A percentile compares a stretch with the other conserved stretches of the same genome.
Evolutionary conservation across 176 grass and related monocot species (phyloP).

Genomic region (Zizania latifolia): DNA sequence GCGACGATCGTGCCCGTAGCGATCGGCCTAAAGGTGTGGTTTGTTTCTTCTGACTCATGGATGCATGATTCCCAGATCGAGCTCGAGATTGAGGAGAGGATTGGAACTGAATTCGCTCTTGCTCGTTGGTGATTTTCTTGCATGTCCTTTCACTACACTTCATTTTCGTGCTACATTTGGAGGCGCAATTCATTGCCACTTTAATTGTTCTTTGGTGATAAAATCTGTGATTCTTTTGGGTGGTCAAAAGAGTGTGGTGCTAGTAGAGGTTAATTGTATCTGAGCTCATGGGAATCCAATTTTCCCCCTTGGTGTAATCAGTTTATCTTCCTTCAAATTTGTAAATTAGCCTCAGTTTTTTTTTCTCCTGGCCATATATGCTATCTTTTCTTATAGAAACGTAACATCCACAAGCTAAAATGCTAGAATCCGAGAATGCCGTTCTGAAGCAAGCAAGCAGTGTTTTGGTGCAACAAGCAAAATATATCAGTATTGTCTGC

Average conservation of each 20-base stretch:
- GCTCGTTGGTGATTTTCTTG: neutral
- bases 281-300: constrained; percentile 27
- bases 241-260: constrained; percentile 33
- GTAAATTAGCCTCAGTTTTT: neutral
- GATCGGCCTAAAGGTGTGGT: constrained; percentile 29
- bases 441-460: neutral
- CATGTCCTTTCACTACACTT: constrained; percentile 28
- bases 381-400: constrained; percentile 8
- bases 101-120: constrained; percentile 48
- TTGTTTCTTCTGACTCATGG: neutral
- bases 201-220: constrained; percentile 28
- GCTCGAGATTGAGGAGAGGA: constrained; percentile 16
- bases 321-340: constrained; percentile 13
- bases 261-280: constrained; percentile 22
- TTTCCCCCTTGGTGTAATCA: neutral
- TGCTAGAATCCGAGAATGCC: neutral
- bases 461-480: neutral
- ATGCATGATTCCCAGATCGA: constrained; percentile 33
- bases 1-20: constrained; percentile 28
- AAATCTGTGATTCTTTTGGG: constrained; percentile 3
- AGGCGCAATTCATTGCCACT: constrained; percentile 19
- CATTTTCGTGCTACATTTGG: constrained; percentile 35
- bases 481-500: neutral
- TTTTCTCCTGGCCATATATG: neutral
- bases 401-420: neutral